Base-by-base conservation (phyloP, 1,284 basidiomycete genomes). In the Uromyces viciae-fabae region DNA sequence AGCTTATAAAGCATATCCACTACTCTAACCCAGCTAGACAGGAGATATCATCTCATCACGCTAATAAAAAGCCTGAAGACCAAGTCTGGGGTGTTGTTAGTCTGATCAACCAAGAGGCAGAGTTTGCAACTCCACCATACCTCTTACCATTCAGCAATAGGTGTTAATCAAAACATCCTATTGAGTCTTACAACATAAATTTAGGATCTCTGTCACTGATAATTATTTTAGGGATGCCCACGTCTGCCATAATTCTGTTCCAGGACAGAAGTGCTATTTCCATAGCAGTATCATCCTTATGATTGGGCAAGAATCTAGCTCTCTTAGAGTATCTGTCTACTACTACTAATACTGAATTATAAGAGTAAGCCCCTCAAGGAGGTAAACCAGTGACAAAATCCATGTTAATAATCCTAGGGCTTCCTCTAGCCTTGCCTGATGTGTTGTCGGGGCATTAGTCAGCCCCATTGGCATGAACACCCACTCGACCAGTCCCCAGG, bases 361-460 rank as follows among this genome's bases (percentile, higher is more conserved):
- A 56, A 46, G 17, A 25, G 46, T 49, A 49, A n/a, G n/a, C n/a
- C n/a, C n/a, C n/a, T n/a, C n/a, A n/a, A n/a, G n/a, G n/a, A n/a
- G n/a, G n/a, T n/a, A n/a, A n/a, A n/a, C n/a, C n/a, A n/a, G n/a
- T n/a, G n/a, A n/a, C n/a, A n/a, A n/a, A n/a, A n/a, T n/a, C n/a
- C n/a, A n/a, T n/a, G n/a, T n/a, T n/a, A n/a, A n/a, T n/a, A n/a
- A n/a, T n/a, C 49, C 8, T 33, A 78, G 31, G 1, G 46, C 64
- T n/a, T 58, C 36, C 49, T 78, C 38, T 3, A 71, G 19, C 9
- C 42, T 46, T 8, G 33, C 31, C 77, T 87, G 86, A 82, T 87
- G 86, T 0, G 84, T 83, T 1, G 86, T 84, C 0, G 87, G 87
- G 0, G 86, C 86, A 81, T 88, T 88, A 52, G 22, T 28, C 22